Evolutionary conservation across 2,329 filamentous ascomycete species (phyloP).

Genomic region (Corniculantispora saksenae): DNA sequence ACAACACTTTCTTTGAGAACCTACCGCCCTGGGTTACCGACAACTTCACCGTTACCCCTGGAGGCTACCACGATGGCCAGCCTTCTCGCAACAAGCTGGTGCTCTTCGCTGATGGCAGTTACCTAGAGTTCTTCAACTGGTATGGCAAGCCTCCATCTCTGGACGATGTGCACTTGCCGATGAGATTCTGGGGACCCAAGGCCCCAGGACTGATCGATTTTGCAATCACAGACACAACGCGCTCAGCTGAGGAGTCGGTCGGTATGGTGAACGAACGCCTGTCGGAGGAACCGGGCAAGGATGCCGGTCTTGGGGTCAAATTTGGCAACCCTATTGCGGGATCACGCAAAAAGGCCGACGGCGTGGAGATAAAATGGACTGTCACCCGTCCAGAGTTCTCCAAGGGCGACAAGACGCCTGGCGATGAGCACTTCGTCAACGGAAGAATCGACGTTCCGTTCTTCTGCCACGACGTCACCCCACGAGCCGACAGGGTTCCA

Average conservation of each 20-base stretch:
- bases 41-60: background rate
- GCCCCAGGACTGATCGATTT: background rate
- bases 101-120: background rate
- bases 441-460: background rate
- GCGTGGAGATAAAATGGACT: background rate
- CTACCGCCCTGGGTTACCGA: background rate
- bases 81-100: too few relatives aligned
- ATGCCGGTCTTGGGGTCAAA: too few relatives aligned
- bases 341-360: too few relatives aligned
- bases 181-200: background rate
- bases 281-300: background rate
- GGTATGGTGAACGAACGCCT: background rate
- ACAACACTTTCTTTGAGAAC: background rate
- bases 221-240: background rate
- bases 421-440: background rate
- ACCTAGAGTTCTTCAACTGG: conserved; percentile 1
- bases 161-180: background rate
- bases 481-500: background rate
- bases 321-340: too few relatives aligned
- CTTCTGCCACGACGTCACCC: background rate
- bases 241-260: background rate
- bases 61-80: background rate
- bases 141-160: background rate
- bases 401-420: background rate
- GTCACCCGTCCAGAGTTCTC: background rate